Evolutionary conservation across 2,329 filamentous ascomycete species (phyloP).

Genomic region (Penicillium sp.): DNA sequence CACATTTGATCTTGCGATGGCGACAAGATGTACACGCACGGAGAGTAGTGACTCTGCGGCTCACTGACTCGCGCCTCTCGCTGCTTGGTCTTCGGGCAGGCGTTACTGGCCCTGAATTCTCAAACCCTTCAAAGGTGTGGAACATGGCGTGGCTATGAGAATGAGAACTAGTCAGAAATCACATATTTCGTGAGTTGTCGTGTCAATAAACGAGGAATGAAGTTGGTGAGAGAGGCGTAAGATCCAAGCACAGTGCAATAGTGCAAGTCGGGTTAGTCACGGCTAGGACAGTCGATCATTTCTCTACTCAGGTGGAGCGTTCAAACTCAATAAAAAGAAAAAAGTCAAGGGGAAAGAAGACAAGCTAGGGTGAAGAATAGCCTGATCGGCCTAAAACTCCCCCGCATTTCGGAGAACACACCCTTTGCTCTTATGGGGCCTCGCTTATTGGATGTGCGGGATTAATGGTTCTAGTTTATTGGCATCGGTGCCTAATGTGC

Average conservation of each 20-base stretch:
- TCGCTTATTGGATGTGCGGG: conserved; percentile 15
- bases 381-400: conserved; percentile 19
- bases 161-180: conserved; percentile 2
- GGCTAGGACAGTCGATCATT: background rate
- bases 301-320: background rate
- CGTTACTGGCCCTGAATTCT: conserved; percentile 32
- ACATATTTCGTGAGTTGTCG: conserved; percentile 15
- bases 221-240: background rate
- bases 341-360: conserved; percentile 4
- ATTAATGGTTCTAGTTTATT: conserved; percentile 3
- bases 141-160: conserved; percentile 32
- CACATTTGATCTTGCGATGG: conserved; percentile 78
- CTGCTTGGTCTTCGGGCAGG: conserved; percentile 28
- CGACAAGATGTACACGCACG: conserved; percentile 72
- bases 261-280: background rate
- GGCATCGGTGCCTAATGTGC: background rate
- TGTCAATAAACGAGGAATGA: conserved; percentile 5
- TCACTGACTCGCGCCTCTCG: conserved; percentile 35
- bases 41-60: conserved; percentile 39
- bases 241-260: background rate
- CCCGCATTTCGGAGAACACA: conserved; percentile 18
- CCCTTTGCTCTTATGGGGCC: background rate
- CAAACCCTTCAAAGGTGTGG: conserved; percentile 43
- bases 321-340: background rate
- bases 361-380: conserved; percentile 6